A percentile compares a stretch with the other conserved stretches of the same genome.
Evolutionary conservation across 495 filamentous ascomycete genomes (phyloP).

Genomic region (Lasiosphaeria miniovina): DNA sequence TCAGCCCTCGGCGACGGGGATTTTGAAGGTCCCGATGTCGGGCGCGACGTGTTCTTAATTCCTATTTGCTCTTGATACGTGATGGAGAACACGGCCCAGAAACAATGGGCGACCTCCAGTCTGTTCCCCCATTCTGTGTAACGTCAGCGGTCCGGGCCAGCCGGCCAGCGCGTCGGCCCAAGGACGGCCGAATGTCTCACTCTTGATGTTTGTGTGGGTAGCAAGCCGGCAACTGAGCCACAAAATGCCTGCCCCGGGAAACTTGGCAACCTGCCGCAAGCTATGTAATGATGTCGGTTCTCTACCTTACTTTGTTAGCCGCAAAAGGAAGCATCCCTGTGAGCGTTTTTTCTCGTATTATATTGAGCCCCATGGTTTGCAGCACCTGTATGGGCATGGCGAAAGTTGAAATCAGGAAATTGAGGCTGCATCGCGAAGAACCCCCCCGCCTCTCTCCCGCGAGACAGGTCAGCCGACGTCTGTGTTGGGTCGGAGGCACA

Average conservation of each 20-base stretch:
- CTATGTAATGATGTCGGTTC: no score
- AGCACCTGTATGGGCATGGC: no score
- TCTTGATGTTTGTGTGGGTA: no score
- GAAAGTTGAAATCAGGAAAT: neutral
- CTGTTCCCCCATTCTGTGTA: neutral
- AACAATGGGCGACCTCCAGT: no score
- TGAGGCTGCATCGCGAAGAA: neutral
- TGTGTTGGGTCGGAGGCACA: neutral
- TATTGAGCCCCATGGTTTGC: no score
- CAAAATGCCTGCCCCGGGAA: no score
- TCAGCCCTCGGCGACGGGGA: neutral
- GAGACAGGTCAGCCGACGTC: neutral
- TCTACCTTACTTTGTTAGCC: no score
- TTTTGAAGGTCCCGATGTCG: neutral
- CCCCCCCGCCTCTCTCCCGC: neutral
- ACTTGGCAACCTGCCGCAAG: no score
- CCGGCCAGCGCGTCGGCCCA: neutral
- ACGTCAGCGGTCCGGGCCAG: neutral
- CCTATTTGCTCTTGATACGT: neutral
- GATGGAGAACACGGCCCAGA: no score
- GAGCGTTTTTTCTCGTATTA: no score
- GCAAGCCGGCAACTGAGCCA: no score
- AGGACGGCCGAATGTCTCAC: neutral
- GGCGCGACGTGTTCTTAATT: neutral
- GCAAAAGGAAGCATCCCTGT: neutral